Evolutionary conservation across 2,329 filamentous ascomycete genomes (phyloP).

Genomic region (Fusarium sp.): DNA sequence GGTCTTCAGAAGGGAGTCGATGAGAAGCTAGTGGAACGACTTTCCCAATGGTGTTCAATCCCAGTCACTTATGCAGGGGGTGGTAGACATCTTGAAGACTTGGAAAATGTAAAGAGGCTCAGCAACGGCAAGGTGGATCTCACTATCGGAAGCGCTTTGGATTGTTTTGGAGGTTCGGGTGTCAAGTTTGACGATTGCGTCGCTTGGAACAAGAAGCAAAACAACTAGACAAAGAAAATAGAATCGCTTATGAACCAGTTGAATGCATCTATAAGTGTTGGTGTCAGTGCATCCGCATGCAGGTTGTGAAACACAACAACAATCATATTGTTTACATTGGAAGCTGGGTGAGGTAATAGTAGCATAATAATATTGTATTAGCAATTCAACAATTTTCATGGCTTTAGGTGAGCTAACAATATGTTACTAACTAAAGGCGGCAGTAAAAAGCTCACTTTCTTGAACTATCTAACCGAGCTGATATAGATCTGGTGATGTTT

Average conservation of each 20-base stretch:
- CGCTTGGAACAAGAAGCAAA: slow-evolving; percentile 77
- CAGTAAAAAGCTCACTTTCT: not conserved
- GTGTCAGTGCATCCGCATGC: not conserved
- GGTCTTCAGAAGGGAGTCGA: slow-evolving; percentile 93
- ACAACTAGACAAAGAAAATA: slow-evolving; percentile 20
- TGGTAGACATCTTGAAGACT: slow-evolving; percentile 82
- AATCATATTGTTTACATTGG: not conserved
- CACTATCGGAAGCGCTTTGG: slow-evolving; percentile 94
- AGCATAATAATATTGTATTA: not conserved
- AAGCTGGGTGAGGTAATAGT: not conserved
- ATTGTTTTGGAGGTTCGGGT: slow-evolving; percentile 91
- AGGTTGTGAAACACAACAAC: not conserved
- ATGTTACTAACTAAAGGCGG: not conserved
- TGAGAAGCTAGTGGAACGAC: slow-evolving; percentile 78
- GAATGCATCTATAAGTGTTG: not conserved
- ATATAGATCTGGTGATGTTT: slow-evolving; percentile 6
- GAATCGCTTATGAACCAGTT: slow-evolving; percentile 2
- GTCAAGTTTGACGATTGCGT: slow-evolving; percentile 92
- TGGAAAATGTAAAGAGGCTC: slow-evolving; percentile 82
- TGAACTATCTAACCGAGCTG: not conserved
- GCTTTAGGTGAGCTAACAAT: not conserved
- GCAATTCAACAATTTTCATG: not conserved
- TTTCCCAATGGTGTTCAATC: slow-evolving; percentile 88
- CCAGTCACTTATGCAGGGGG: slow-evolving; percentile 97
- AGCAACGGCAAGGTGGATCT: slow-evolving; percentile 87